Conservation (phyloP, 1,284 basidiomycete species). For the Takashimella tepidaria region DNA sequence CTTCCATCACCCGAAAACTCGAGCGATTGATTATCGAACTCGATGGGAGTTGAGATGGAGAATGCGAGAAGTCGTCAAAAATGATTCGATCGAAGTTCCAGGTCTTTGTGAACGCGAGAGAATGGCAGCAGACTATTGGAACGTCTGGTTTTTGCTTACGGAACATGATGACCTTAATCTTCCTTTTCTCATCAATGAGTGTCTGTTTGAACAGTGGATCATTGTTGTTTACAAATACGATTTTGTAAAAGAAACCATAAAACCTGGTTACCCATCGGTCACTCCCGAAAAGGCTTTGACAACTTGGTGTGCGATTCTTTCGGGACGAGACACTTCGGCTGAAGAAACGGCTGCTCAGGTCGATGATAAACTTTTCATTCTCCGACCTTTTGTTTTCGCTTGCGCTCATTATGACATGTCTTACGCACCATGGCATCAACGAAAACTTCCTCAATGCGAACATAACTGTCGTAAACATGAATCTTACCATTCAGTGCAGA, state of each 20-base stretch:
- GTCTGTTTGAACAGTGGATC: slow-evolving; percentile 38
- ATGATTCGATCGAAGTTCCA: slow-evolving; percentile 26
- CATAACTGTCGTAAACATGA: slow-evolving; percentile 22
- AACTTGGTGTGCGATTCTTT: slow-evolving; percentile 34
- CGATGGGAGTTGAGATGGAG: slow-evolving; percentile 37
- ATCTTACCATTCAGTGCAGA: slow-evolving; percentile 15
- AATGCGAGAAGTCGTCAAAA: slow-evolving; percentile 35
- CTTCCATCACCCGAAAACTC: slow-evolving; percentile 32
- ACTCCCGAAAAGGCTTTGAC: slow-evolving; percentile 40
- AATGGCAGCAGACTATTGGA: slow-evolving; percentile 45
- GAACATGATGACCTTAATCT: slow-evolving; percentile 50
- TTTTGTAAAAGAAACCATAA: slow-evolving; percentile 44
- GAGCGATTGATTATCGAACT: slow-evolving; percentile 42
- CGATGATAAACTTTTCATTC: slow-evolving; percentile 52
- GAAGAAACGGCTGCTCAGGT: slow-evolving; percentile 46
- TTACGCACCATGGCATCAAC: slow-evolving; percentile 50
- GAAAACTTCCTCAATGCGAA: slow-evolving; percentile 39
- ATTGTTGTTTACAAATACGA: slow-evolving; percentile 41
- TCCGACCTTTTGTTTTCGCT: slow-evolving; percentile 53
- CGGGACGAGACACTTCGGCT: slow-evolving; percentile 26
- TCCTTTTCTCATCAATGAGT: slow-evolving; percentile 39
- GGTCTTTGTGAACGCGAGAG: slow-evolving; percentile 21
- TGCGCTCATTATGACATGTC: slow-evolving; percentile 51
- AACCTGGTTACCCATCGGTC: slow-evolving; percentile 46
- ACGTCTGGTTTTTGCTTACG: slow-evolving; percentile 48